phyloP scores from a whole-genome alignment of 164 flowering plant genomes.

The Vitis labrusca region DNA sequence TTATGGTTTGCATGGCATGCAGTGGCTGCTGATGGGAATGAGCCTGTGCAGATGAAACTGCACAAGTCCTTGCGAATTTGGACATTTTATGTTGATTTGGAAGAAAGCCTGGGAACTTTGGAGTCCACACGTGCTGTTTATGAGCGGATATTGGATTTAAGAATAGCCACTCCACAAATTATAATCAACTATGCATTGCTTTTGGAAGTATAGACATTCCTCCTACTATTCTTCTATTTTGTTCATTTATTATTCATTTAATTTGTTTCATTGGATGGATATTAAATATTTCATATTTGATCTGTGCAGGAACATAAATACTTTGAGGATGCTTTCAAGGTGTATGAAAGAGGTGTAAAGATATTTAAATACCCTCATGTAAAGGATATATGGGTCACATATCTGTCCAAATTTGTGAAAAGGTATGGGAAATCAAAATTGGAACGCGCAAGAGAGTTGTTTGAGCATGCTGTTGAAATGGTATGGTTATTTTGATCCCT shows the following conservation, averaged over 20 bases:
- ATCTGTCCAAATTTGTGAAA: constrained; percentile 89
- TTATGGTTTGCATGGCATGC: constrained; percentile 17
- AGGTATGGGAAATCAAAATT: constrained; percentile 84
- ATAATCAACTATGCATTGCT: constrained; percentile 89
- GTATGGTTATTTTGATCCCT: constrained; percentile 33
- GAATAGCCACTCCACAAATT: constrained; percentile 94
- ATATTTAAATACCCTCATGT: constrained; percentile 97
- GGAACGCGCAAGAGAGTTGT: constrained; percentile 90
- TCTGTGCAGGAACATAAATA: constrained; percentile 76
- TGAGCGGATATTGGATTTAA: constrained; percentile 84
- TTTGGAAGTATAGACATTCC: constrained; percentile 59
- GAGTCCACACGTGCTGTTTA: constrained; percentile 88
- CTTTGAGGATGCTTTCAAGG: constrained; percentile 95
- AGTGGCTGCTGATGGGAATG: constrained; percentile 97
- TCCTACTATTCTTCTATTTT: constrained; percentile 1
- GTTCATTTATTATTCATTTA: background rate
- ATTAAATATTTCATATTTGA: constrained; percentile 8
- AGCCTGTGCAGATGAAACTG: constrained; percentile 93
- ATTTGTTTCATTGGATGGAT: background rate
- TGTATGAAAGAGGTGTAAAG: constrained; percentile 94
- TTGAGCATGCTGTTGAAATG: constrained; percentile 86
- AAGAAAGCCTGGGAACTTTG: constrained; percentile 81
- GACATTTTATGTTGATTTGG: constrained; percentile 89
- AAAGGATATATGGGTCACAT: constrained; percentile 94
- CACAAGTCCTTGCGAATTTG: constrained; percentile 83